Percentiles rank a stretch among this genome's conserved stretches.
phyloP scores from a whole-genome alignment of 768 basidiomycete species.

The Strobilomyces dryophilus region DNA sequence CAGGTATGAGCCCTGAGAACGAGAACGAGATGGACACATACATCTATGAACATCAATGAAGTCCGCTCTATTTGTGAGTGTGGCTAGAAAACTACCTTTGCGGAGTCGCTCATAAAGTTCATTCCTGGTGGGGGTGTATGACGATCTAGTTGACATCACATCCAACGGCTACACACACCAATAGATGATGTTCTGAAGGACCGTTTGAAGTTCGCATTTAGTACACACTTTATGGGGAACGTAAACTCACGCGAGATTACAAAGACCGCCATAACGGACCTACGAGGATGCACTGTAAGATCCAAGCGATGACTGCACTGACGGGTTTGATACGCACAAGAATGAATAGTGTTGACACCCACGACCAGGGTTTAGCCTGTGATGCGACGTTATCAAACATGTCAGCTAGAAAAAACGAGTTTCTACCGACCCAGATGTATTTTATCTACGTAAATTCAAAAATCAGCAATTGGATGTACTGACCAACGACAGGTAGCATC shows the following conservation, averaged over 20 bases:
- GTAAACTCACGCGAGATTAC: background rate
- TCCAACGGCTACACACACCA: background rate
- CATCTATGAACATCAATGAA: background rate
- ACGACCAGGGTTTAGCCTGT: constrained; percentile 5
- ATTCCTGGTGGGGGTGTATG: background rate
- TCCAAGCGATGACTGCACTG: background rate
- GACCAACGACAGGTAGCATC: background rate
- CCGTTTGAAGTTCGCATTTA: background rate
- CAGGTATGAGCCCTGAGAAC: background rate
- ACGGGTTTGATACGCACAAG: background rate
- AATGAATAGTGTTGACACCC: constrained; percentile 4
- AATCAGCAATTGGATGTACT: background rate
- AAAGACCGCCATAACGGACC: constrained; percentile 1
- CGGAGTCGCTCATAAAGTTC: background rate
- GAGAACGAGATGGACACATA: background rate
- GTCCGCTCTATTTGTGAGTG: background rate
- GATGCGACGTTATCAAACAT: background rate
- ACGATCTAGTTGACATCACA: background rate
- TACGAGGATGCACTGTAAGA: background rate
- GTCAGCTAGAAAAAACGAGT: background rate
- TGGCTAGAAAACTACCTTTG: background rate
- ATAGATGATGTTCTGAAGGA: background rate
- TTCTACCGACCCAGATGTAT: constrained; percentile 8
- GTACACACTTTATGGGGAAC: background rate
- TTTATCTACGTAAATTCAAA: background rate